Evolutionary conservation across 1,139 yeast species (phyloP), one percentile per base, ranked within the genome.

Genomic region (Scheffersomyces stambukii): DNA sequence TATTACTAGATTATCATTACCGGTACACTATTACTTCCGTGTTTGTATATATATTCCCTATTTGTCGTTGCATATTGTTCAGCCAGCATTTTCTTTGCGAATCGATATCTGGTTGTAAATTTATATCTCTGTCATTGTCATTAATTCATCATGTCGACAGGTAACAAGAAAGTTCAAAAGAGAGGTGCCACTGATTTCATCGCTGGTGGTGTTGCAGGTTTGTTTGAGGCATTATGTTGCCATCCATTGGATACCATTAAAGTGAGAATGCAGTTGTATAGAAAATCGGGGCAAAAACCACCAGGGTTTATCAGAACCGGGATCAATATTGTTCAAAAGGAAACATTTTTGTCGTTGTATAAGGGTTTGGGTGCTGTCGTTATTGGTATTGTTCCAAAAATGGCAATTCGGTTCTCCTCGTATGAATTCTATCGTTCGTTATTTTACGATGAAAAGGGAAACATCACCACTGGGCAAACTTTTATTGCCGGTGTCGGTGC

Each of bases 191-290:
- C 84, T 37, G 95, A 88, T 56, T 73, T 89, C 48, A 69, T 88
- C 32, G 94, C 97, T 26, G 98, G 98, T 45, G 98, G 98, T 50
- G 81, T 93, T 9, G 98, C 98, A 12, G 98, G 98, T 38, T 70
- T 89, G 39, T 85, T 88, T 54, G 98, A 91, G 64, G 98, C 97
- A 13, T 71, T 91, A 43, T 80, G 93, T 56, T 91, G 98, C 60
- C 98, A 91, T 57, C 97, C 97, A 9, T 73, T 89, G 50, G 91
- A 81, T 50, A 91, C 98, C 28, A 85, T 91, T 56, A 91, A 91
- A 62, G 98, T 91, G 40, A 77, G 97, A 54, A 89, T 89, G 97
- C 97, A 89, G 60, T 74, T 89, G 48, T 79, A 81, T 52, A 73
- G 70, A 45, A 77, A 76, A 45, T 62, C 75, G 13, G 74, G 77